These are phyloP conservation scores for Chaetomium strumarium DNA, from an alignment of 2,329 filamentous ascomycete species.

Conservation along the genomic window DNA sequence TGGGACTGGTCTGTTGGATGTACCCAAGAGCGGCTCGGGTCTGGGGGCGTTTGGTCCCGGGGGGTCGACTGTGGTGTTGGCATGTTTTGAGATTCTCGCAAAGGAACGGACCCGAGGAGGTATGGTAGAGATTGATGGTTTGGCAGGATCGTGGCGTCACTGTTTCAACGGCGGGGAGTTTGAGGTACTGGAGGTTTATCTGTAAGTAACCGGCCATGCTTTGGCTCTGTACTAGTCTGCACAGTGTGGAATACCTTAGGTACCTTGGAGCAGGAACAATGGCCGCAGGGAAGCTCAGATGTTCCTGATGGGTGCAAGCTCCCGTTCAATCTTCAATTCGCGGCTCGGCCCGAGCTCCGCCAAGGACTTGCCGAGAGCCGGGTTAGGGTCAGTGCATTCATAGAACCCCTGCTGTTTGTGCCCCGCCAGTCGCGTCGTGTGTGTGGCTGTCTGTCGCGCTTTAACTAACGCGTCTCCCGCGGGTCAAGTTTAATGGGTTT, in stretches of 20 bases:
- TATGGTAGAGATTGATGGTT: no score
- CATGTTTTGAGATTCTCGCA: neutral
- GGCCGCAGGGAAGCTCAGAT: neutral
- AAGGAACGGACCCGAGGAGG: no score
- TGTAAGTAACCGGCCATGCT: neutral
- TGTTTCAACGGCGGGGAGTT: neutral
- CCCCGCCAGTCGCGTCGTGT: slow-evolving; percentile 22
- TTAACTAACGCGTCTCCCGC: slow-evolving; percentile 18
- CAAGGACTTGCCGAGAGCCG: neutral
- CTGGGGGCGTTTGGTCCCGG: slow-evolving; percentile 5
- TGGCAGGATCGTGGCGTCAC: no score
- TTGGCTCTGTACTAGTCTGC: no score
- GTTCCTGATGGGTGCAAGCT: slow-evolving; percentile 5
- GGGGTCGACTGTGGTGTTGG: slow-evolving; percentile 10
- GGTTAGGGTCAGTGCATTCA: slow-evolving; percentile 14
- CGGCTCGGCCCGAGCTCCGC: slow-evolving; percentile 13
- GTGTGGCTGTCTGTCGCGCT: slow-evolving; percentile 14
- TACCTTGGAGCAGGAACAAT: no score
- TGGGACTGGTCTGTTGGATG: neutral
- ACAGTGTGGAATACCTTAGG: no score
- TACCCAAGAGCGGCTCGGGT: slow-evolving; percentile 17
- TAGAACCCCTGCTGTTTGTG: neutral
- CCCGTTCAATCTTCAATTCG: slow-evolving; percentile 1
- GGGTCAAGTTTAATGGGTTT: slow-evolving; percentile 23
- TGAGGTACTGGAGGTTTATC: neutral